These are phyloP conservation scores for Effrenium voratum DNA, from an alignment of 73 alveolate species.

Conservation along the genomic window DNA sequence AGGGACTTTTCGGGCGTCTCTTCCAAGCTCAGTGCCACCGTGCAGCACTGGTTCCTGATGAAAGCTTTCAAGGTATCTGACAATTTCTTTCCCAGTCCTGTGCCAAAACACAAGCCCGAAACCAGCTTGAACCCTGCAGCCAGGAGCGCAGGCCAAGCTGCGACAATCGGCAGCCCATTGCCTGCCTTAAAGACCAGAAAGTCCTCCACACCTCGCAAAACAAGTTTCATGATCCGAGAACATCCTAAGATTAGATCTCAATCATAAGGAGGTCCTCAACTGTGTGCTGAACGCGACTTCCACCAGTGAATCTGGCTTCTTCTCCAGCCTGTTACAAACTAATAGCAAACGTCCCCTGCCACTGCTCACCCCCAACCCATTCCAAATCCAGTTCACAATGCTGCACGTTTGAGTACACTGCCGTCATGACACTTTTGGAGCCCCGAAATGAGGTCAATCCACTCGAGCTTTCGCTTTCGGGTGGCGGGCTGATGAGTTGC, in stretches of 20 bases:
- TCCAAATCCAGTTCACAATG: background rate
- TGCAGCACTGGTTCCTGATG: too few species aligned
- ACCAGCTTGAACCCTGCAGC: too few species aligned
- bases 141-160: too few species aligned
- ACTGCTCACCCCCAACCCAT: background rate
- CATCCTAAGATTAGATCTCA: too few species aligned
- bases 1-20: background rate
- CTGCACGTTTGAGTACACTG: background rate
- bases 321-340: background rate
- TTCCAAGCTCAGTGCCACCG: background rate
- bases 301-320: too few species aligned
- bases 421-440: background rate
- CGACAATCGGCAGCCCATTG: too few species aligned
- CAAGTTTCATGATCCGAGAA: too few species aligned
- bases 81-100: too few species aligned
- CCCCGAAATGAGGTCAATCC: background rate
- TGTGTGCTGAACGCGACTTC: too few species aligned
- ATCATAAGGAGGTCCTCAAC: too few species aligned
- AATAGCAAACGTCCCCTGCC: background rate
- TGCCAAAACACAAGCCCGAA: too few species aligned
- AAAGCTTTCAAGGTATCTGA: too few species aligned
- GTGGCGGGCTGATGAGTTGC: slow-evolving; percentile 45
- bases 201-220: slow-evolving; percentile 71
- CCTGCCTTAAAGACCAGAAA: slow-evolving; percentile 77
- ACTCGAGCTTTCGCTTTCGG: background rate